Evolutionary conservation across 495 filamentous ascomycete species (phyloP).

Genomic region (Acidiella bohemica): DNA sequence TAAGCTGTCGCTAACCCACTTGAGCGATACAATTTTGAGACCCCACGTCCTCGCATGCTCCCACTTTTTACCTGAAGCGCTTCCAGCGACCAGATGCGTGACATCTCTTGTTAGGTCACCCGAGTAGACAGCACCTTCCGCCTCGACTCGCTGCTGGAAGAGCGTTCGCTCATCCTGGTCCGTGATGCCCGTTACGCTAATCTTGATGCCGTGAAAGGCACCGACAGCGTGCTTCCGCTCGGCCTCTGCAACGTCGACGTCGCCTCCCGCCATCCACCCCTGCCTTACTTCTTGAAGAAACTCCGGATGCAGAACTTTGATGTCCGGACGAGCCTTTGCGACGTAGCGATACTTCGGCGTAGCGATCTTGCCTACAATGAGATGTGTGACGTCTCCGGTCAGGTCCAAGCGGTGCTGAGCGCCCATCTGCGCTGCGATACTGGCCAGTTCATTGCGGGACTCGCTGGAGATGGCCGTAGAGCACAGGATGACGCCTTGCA

Average conservation of each 20-base stretch:
- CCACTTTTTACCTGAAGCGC: conserved; percentile 75
- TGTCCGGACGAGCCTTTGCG: conserved; percentile 72
- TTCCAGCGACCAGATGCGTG: conserved; percentile 71
- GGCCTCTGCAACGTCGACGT: conserved; percentile 58
- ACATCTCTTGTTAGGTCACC: conserved; percentile 75
- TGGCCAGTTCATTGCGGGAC: too few relatives aligned
- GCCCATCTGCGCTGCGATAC: conserved; percentile 66
- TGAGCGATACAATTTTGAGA: conserved; percentile 59
- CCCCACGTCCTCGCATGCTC: conserved; percentile 67
- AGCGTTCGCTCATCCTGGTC: conserved; percentile 53
- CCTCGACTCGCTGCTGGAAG: conserved; percentile 48
- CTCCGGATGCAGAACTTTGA: conserved; percentile 59
- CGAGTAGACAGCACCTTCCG: conserved; percentile 67
- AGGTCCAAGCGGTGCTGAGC: conserved; percentile 76
- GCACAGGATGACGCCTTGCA: too few relatives aligned
- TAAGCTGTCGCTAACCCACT: conserved; percentile 78
- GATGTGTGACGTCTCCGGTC: conserved; percentile 90
- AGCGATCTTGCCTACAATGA: conserved; percentile 74
- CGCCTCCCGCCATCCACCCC: conserved; percentile 68
- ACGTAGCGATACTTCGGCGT: conserved; percentile 94
- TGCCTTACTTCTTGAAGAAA: conserved; percentile 77
- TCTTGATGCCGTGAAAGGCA: conserved; percentile 48
- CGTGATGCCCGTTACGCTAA: conserved; percentile 84
- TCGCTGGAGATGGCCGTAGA: too few relatives aligned
- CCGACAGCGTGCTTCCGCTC: conserved; percentile 48